Evolutionary conservation across 2,329 filamentous ascomycete species (phyloP), one percentile per base, ranked within the genome.

Genomic region (Diaporthe sp.): DNA sequence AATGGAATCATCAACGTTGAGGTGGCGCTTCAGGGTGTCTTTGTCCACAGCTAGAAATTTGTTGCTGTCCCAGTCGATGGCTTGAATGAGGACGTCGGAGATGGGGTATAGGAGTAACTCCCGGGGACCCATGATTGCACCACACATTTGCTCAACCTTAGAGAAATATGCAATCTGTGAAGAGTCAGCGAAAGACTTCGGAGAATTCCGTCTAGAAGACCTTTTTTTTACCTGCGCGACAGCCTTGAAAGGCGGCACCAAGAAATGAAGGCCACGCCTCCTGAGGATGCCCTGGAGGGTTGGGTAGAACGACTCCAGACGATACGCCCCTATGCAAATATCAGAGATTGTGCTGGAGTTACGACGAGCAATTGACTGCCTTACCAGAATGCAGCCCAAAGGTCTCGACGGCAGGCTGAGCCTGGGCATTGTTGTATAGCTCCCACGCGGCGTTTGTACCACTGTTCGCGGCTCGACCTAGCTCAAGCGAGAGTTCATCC

Each of bases 51-150:
- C 88, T 28, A 82, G 84, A 80, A 97, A 93, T 22, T 88, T 89
- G 76, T 90, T 90, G 50, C 86, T 86, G 28, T 94, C 92, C 87
- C 93, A 94, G 79, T 96, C 91, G 77, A 95, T 89, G 74, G 82
- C 82, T 76, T 86, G 84, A 79, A 92, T 95, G 76, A 98, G 89
- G 74, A 93, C 86, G 81, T 95, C 94, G 77, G 94, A 91, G 79
- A 97, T 92, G 45, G 95, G 94, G 81, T 97, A 98, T 47, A 98
- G 88, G 69, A 98, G 91, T 55, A 96, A 88, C 82, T 98, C 95
- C 67, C 95, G 93, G 1, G 95, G 92, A 42, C 95, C 96, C 88
- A 95, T 95, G 79, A 98, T 89, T 22, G 92, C 94, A 73, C 94
- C 93, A 75, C 92, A 91, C 79, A 88, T 84, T 81, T 91, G 90